Evolutionary conservation across 78 protist species (phyloP).

Genomic region (Bodo saltans): DNA sequence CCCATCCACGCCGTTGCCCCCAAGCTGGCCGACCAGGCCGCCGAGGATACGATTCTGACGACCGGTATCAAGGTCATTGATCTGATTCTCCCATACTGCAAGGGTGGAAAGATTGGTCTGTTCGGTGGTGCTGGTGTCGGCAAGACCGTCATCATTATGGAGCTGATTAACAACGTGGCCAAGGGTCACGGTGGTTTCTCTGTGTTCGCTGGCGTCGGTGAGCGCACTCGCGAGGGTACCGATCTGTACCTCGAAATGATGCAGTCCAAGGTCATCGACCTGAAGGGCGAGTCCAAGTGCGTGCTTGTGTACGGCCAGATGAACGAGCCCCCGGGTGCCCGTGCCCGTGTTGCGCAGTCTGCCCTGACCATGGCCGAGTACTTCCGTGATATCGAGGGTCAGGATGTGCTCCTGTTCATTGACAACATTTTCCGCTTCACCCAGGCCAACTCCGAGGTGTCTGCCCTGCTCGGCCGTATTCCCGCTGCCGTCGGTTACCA

Average conservation of each 20-base stretch:
- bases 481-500: constrained; percentile 99
- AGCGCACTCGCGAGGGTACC: constrained; percentile 98
- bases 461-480: constrained; percentile 98
- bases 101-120: constrained; percentile 98
- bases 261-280: constrained; percentile 89
- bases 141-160: constrained; percentile 95
- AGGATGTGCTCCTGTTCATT: constrained; percentile 96
- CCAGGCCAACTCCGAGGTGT: constrained; percentile 99
- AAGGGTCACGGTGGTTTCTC: constrained; percentile 97
- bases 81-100: constrained; percentile 92
- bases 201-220: constrained; percentile 99
- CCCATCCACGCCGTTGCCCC: constrained; percentile 94
- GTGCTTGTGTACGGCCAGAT: constrained; percentile 99
- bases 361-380: constrained; percentile 97
- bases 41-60: constrained; percentile 78
- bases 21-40: constrained; percentile 75
- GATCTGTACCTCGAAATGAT: constrained; percentile 98
- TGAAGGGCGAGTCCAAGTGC: constrained; percentile 83
- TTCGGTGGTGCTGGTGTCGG: constrained; percentile 99
- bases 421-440: constrained; percentile 99
- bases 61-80: constrained; percentile 98
- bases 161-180: constrained; percentile 98
- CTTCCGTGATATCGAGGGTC: constrained; percentile 96
- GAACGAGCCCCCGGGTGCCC: constrained; percentile 99
- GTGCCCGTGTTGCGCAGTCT: constrained; percentile 97